A percentile compares a stretch with the other conserved stretches of the same genome.
Evolutionary conservation across 2,329 filamentous ascomycete species (phyloP).

Genomic region (Chaetomium sp.): DNA sequence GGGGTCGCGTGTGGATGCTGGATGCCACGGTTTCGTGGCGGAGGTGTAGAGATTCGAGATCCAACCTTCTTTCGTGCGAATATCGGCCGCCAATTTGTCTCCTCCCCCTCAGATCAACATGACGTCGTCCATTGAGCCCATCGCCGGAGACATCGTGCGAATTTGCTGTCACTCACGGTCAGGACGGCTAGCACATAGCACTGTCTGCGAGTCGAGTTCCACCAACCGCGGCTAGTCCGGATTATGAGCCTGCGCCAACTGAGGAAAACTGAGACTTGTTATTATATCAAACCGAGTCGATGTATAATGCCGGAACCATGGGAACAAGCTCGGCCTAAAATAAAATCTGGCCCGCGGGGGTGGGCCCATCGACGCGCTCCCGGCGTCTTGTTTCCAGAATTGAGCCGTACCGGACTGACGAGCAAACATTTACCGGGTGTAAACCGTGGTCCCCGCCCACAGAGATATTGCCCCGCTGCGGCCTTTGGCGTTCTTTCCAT

Average conservation of each 20-base stretch:
- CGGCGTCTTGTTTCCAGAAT: neutral
- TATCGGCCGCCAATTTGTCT: neutral
- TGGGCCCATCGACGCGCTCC: neutral
- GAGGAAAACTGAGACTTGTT: too few species aligned
- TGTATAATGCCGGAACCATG: constrained; percentile 16
- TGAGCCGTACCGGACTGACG: neutral
- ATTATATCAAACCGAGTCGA: neutral
- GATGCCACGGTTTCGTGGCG: too few species aligned
- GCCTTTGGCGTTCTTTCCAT: too few species aligned
- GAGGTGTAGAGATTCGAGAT: neutral
- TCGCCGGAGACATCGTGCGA: neutral
- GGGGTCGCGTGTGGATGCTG: neutral
- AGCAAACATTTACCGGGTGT: neutral
- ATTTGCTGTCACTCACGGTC: too few species aligned
- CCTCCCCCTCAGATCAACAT: neutral
- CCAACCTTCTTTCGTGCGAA: neutral
- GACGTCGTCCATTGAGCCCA: constrained; percentile 2
- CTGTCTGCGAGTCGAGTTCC: too few species aligned
- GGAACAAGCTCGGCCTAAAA: constrained; percentile 5
- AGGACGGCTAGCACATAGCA: too few species aligned
- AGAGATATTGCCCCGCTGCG: too few species aligned
- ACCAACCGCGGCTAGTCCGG: too few species aligned
- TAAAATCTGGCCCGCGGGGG: neutral
- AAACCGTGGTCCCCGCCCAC: neutral
- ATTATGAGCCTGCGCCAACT: too few species aligned